Conservation (phyloP, 2,329 filamentous ascomycete genomes). For the Colletotrichum euphorbiae region DNA sequence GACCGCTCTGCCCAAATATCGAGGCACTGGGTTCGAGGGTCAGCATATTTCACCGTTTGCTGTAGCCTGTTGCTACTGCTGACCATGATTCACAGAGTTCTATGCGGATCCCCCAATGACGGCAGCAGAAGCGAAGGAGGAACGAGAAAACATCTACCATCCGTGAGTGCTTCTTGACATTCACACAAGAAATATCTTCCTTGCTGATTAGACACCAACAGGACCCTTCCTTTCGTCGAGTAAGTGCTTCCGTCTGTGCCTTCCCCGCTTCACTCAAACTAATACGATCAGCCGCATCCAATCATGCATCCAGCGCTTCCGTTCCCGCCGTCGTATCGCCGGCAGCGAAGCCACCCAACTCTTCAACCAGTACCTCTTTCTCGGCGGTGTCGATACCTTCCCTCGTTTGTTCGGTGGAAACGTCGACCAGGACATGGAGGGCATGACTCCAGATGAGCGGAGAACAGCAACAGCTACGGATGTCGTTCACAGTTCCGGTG, state of each 20-base stretch:
- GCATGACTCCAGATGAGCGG: slow-evolving; percentile 73
- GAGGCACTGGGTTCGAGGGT: slow-evolving; percentile 78
- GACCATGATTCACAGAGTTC: slow-evolving; percentile 63
- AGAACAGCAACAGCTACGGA: slow-evolving; percentile 73
- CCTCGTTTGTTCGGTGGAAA: slow-evolving; percentile 70
- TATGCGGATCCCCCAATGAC: slow-evolving; percentile 85
- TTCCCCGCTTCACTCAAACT: background rate
- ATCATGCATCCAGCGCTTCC: slow-evolving; percentile 84
- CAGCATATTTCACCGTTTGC: slow-evolving; percentile 31
- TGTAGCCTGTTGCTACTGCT: slow-evolving; percentile 34
- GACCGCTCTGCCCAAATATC: slow-evolving; percentile 55
- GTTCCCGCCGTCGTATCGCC: slow-evolving; percentile 77
- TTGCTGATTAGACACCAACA: slow-evolving; percentile 44
- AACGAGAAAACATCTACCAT: slow-evolving; percentile 74
- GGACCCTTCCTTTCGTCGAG: slow-evolving; percentile 67
- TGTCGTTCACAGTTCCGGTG: slow-evolving; percentile 62
- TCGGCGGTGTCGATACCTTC: slow-evolving; percentile 80
- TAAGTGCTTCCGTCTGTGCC: slow-evolving; percentile 47
- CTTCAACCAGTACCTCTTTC: slow-evolving; percentile 84
- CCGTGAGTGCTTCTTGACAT: slow-evolving; percentile 57
- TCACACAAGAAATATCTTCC: too few species aligned
- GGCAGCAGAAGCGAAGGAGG: slow-evolving; percentile 73
- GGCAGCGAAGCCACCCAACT: slow-evolving; percentile 69
- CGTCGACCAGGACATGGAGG: slow-evolving; percentile 63
- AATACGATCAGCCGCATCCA: slow-evolving; percentile 76